phyloP scores from a whole-genome alignment of 1,284 basidiomycete species.

The Rhodotorula sp. region DNA sequence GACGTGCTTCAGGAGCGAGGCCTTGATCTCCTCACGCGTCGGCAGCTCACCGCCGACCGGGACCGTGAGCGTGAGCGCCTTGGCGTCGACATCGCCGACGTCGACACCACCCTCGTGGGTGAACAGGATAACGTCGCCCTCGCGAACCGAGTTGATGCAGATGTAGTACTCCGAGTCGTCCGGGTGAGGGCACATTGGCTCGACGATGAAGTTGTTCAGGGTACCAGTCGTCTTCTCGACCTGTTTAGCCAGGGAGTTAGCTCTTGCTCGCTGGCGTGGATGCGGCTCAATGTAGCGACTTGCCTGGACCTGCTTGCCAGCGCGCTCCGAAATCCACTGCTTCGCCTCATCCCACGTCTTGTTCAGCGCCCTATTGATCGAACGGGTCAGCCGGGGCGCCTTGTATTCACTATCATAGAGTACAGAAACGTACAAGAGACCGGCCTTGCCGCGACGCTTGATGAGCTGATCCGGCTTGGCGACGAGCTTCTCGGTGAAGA shows the following conservation, averaged over 20 bases:
- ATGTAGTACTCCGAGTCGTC: constrained; percentile 96
- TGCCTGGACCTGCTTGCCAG: constrained; percentile 91
- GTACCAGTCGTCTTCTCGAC: constrained; percentile 93
- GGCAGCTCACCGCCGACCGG: constrained; percentile 72
- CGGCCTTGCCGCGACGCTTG: constrained; percentile 98
- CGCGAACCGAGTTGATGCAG: constrained; percentile 93
- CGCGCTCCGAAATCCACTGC: constrained; percentile 80
- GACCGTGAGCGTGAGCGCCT: constrained; percentile 86
- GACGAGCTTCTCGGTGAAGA: constrained; percentile 60
- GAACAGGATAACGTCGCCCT: constrained; percentile 96
- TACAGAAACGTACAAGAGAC: constrained; percentile 62
- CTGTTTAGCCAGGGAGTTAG: constrained; percentile 50
- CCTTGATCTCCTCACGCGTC: constrained; percentile 69
- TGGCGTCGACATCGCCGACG: constrained; percentile 96
- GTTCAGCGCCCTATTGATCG: constrained; percentile 64
- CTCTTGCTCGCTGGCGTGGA: not conserved
- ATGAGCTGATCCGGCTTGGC: constrained; percentile 81
- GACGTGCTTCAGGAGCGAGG: constrained; percentile 74
- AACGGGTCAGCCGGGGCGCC: not conserved
- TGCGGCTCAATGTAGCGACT: constrained; percentile 12
- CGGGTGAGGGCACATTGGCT: constrained; percentile 96
- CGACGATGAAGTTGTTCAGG: constrained; percentile 95
- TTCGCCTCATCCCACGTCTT: constrained; percentile 74
- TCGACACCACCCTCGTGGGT: constrained; percentile 99
- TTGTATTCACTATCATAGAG: not conserved